Evolutionary conservation across 495 filamentous ascomycete species (phyloP).

Genomic region (Penicillium herquei): DNA sequence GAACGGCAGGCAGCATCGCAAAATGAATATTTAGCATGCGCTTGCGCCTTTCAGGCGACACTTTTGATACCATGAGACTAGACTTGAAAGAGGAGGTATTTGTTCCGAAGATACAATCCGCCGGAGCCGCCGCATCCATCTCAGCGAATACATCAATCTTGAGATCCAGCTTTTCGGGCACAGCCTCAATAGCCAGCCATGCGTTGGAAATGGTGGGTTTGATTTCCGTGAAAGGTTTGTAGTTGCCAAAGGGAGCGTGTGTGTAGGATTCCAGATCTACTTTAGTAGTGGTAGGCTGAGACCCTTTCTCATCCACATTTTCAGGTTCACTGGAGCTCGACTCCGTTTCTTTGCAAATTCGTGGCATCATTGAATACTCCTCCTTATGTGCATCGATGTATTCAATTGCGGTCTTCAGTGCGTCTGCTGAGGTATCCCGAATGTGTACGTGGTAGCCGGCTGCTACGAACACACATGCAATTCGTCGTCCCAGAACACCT

Average conservation of each 20-base stretch:
- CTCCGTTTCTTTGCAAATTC: neutral
- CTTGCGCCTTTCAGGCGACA: constrained; percentile 29
- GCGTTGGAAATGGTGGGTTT: constrained; percentile 30
- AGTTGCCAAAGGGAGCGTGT: neutral
- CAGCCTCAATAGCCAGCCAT: constrained; percentile 53
- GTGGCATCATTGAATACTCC: neutral
- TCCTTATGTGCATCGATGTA: neutral
- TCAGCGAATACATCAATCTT: constrained; percentile 50
- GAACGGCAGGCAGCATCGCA: constrained; percentile 43
- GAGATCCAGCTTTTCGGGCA: constrained; percentile 51
- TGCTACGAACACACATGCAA: constrained; percentile 38
- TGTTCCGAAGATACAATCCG: constrained; percentile 51
- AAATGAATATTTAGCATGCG: constrained; percentile 50
- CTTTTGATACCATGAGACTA: constrained; percentile 41
- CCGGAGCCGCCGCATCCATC: constrained; percentile 39
- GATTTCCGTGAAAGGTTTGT: neutral
- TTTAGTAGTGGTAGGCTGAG: neutral
- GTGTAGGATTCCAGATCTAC: neutral
- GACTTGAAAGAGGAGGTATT: constrained; percentile 51
- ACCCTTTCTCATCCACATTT: neutral
- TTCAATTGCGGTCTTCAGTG: neutral
- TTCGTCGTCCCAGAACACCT: constrained; percentile 49
- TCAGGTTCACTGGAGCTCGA: neutral
- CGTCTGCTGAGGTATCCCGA: constrained; percentile 27
- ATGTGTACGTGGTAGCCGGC: constrained; percentile 46